These are phyloP conservation scores for Didymella segeticola DNA, from an alignment of 2,329 filamentous ascomycete genomes.

Conservation along the genomic window DNA sequence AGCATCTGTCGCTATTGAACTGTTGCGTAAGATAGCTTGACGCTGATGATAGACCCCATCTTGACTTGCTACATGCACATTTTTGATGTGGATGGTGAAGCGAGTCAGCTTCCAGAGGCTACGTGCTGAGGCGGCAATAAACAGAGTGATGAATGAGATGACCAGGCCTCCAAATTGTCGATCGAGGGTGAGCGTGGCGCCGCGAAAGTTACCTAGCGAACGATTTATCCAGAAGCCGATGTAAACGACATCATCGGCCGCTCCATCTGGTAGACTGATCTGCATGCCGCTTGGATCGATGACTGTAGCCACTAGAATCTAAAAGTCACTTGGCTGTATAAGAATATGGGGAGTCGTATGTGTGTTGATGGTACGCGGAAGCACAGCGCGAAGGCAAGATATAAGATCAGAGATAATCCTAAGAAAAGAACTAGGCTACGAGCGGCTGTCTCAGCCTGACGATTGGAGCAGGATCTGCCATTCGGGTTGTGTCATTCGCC, in stretches of 20 bases:
- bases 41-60: slow-evolving; percentile 44
- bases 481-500: no score
- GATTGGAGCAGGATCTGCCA: no score
- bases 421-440: no score
- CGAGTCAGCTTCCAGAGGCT: slow-evolving; percentile 26
- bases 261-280: neutral
- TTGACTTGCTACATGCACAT: slow-evolving; percentile 1
- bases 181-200: slow-evolving; percentile 24
- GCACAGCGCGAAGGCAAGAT: no score
- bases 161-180: slow-evolving; percentile 16
- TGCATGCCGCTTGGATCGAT: no score
- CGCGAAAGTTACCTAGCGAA: slow-evolving; percentile 5
- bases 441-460: no score
- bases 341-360: no score
- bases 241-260: neutral
- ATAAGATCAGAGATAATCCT: no score
- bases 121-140: slow-evolving; percentile 14
- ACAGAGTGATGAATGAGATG: slow-evolving; percentile 31
- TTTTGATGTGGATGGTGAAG: slow-evolving; percentile 13
- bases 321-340: no score
- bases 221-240: slow-evolving; percentile 29
- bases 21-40: slow-evolving; percentile 44
- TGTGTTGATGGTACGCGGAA: no score
- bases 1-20: slow-evolving; percentile 15
- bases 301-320: no score